Evolutionary conservation across 257 asterid species (phyloP).

Genomic region (Lycium barbarum): DNA sequence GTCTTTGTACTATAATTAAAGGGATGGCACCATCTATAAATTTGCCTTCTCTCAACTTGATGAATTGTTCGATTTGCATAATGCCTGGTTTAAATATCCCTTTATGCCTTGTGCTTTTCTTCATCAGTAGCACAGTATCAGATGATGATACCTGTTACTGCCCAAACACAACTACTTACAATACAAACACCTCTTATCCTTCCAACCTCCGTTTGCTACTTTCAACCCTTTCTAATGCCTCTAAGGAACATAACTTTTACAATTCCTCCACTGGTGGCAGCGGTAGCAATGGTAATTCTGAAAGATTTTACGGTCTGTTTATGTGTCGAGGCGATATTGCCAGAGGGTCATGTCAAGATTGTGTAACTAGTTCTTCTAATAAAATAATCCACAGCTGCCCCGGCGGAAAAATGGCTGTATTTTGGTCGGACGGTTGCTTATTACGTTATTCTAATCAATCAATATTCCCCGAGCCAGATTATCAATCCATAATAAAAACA

Average conservation of each 20-base stretch:
- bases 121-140: not conserved
- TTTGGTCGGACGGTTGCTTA: not conserved
- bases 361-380: not conserved
- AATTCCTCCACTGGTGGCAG: not conserved
- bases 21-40: not conserved
- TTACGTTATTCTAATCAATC: not conserved
- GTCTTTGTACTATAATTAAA: not conserved
- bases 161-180: slow-evolving; percentile 2
- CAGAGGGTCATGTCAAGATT: not conserved
- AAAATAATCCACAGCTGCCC: not conserved
- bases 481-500: not conserved
- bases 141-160: not conserved
- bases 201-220: not conserved
- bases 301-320: slow-evolving; percentile 1
- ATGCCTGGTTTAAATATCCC: slow-evolving; percentile 10
- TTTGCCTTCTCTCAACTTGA: not conserved
- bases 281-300: not conserved
- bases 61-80: not conserved
- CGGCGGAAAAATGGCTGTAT: not conserved
- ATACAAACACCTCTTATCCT: not conserved
- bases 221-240: not conserved
- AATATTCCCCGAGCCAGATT: not conserved
- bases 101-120: not conserved
- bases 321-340: not conserved
- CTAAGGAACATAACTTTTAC: not conserved